These are phyloP conservation scores for Psilocybe azurescens DNA, from an alignment of 768 basidiomycete species.

Conservation along the genomic window DNA sequence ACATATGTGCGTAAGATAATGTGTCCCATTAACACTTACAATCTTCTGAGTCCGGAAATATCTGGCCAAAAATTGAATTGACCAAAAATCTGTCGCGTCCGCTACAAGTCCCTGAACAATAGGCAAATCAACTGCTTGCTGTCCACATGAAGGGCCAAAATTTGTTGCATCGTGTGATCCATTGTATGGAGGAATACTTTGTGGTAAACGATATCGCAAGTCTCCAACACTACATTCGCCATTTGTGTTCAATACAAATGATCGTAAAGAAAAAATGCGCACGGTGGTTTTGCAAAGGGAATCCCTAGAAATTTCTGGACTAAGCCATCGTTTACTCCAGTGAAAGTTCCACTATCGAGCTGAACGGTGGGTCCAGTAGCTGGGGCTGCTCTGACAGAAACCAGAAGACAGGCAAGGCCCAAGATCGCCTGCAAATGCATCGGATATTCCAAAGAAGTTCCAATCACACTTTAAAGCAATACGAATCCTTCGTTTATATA, in stretches of 20 bases:
- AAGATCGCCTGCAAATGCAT: not conserved
- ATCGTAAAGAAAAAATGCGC: constrained; percentile 14
- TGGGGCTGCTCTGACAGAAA: constrained; percentile 16
- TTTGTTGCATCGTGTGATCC: constrained; percentile 41
- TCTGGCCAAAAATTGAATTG: constrained; percentile 31
- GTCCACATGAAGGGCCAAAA: constrained; percentile 52
- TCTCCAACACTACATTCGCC: constrained; percentile 31
- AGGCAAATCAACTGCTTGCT: constrained; percentile 44
- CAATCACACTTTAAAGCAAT: not conserved
- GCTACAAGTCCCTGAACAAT: constrained; percentile 38
- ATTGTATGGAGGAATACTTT: constrained; percentile 38
- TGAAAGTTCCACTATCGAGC: constrained; percentile 48
- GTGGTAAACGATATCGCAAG: constrained; percentile 47
- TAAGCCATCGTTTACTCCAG: constrained; percentile 37
- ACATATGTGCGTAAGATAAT: not conserved
- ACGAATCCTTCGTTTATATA: not conserved
- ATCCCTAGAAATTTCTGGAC: constrained; percentile 52
- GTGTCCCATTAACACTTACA: constrained; percentile 37
- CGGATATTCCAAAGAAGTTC: not conserved
- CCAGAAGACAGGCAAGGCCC: constrained; percentile 16
- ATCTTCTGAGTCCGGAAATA: constrained; percentile 47
- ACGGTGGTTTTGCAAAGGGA: constrained; percentile 60
- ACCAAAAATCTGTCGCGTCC: constrained; percentile 38
- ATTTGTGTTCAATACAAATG: not conserved
- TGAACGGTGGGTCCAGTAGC: constrained; percentile 37